Percentiles rank a stretch among this genome's conserved stretches.
These are phyloP conservation scores for Ustilago trichophora DNA, from an alignment of 1,284 basidiomycete species.

Conservation along the genomic window DNA sequence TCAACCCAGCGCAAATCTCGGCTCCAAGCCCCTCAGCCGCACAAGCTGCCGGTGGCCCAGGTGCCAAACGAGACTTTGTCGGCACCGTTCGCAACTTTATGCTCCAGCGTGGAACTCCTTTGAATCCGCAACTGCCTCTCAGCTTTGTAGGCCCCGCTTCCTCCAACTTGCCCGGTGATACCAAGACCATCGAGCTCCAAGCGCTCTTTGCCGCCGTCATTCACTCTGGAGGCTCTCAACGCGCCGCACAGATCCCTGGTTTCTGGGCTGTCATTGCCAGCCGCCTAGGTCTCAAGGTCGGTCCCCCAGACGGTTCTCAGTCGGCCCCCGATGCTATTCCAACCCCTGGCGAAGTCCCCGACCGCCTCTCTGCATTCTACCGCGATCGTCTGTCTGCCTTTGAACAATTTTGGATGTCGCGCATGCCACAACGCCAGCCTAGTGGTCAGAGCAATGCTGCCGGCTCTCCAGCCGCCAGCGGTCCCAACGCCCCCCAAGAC, in stretches of 20 bases:
- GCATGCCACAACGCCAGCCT: slow-evolving; percentile 46
- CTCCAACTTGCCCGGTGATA: slow-evolving; percentile 44
- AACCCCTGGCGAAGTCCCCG: slow-evolving; percentile 51
- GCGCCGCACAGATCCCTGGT: slow-evolving; percentile 41
- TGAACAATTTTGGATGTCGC: slow-evolving; percentile 59
- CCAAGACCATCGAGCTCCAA: slow-evolving; percentile 56
- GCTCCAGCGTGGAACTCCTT: slow-evolving; percentile 52
- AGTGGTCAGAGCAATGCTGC: slow-evolving; percentile 34
- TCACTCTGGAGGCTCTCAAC: slow-evolving; percentile 53
- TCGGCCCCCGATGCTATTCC: slow-evolving; percentile 49
- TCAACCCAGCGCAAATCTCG: slow-evolving; percentile 27
- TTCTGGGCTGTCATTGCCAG: slow-evolving; percentile 60
- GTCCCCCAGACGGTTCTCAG: slow-evolving; percentile 36
- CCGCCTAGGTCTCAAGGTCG: slow-evolving; percentile 56
- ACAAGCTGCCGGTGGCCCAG: slow-evolving; percentile 9
- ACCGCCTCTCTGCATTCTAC: slow-evolving; percentile 57
- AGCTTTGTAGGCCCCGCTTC: slow-evolving; percentile 56
- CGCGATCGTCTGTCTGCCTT: slow-evolving; percentile 53
- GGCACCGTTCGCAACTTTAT: slow-evolving; percentile 56
- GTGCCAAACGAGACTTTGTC: slow-evolving; percentile 50
- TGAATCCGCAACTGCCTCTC: slow-evolving; percentile 42
- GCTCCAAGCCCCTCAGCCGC: slow-evolving; percentile 16
- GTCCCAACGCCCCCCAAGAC: slow-evolving; percentile 7
- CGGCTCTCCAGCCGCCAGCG: slow-evolving; percentile 24
- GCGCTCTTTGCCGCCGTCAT: slow-evolving; percentile 56